phyloP scores from a whole-genome alignment of 2,329 filamentous ascomycete species.

The Cryphonectria radicalis region DNA sequence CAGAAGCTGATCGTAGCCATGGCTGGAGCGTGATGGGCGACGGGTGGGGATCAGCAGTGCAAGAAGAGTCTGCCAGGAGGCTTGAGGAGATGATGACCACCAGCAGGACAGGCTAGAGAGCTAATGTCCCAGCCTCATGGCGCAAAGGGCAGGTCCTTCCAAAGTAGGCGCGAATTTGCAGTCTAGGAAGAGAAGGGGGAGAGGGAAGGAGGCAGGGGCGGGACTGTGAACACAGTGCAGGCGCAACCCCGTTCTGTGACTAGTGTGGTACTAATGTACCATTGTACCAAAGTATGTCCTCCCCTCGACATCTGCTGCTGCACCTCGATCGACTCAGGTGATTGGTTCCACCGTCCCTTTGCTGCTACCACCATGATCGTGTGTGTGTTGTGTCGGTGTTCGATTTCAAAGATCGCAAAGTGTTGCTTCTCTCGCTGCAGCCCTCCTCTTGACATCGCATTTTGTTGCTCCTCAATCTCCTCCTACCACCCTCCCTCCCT shows the following conservation, averaged over 20 bases:
- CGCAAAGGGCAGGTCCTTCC: neutral
- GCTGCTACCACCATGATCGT: constrained; percentile 15
- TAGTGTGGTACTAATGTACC: neutral
- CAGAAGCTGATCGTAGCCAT: neutral
- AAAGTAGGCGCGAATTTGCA: neutral
- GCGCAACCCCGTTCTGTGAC: neutral
- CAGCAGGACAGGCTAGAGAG: neutral
- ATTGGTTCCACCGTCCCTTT: constrained; percentile 14
- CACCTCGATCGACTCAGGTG: neutral
- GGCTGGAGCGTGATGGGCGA: neutral
- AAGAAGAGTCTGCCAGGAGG: neutral
- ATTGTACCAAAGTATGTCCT: neutral
- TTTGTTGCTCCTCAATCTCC: neutral
- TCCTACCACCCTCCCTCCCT: neutral
- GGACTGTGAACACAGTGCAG: constrained; percentile 6
- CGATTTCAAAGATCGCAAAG: constrained; percentile 25
- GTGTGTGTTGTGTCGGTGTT: neutral
- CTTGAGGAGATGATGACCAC: neutral
- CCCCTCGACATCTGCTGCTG: neutral
- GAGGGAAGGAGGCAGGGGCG: neutral
- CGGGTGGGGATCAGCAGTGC: neutral
- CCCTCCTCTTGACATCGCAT: neutral
- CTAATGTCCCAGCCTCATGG: neutral
- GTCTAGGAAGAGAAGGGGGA: neutral
- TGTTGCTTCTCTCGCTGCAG: constrained; percentile 17